phyloP scores from a whole-genome alignment of 2,329 filamentous ascomycete species.

The Penicillium sp. region DNA sequence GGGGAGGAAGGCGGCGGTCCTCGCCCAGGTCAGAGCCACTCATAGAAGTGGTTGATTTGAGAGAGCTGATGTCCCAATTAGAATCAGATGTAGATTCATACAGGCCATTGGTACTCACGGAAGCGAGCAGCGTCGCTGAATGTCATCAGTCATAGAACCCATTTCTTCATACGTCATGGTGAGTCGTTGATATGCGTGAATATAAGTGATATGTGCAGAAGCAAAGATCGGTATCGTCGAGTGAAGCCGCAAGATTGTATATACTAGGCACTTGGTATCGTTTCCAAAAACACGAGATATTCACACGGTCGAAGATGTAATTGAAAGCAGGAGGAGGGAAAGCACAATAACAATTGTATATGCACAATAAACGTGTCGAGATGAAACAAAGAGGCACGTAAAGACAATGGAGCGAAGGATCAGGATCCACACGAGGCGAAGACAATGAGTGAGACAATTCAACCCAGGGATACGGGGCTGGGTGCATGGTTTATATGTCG shows the following conservation, averaged over 20 bases:
- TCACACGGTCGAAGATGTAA: conserved; percentile 5
- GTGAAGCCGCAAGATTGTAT: conserved; percentile 14
- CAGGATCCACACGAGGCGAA: conserved; percentile 26
- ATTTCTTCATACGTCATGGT: conserved; percentile 35
- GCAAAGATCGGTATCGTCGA: conserved; percentile 1
- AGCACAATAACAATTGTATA: conserved; percentile 19
- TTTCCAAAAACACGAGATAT: conserved; percentile 4
- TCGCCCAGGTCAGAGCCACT: conserved; percentile 31
- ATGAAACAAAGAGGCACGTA: conserved; percentile 12
- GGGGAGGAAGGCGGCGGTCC: conserved; percentile 38
- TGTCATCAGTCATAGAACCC: conserved; percentile 28
- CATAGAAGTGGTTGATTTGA: conserved; percentile 20
- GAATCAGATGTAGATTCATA: not conserved
- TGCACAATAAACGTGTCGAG: conserved; percentile 17
- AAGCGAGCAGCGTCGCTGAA: conserved; percentile 34
- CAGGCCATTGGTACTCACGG: conserved; percentile 30
- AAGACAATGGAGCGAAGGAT: conserved; percentile 22
- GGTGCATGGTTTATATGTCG: conserved; percentile 38
- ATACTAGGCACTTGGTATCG: conserved; percentile 4
- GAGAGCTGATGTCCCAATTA: conserved; percentile 10
- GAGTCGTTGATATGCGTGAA: conserved; percentile 10
- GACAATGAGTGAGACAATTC: conserved; percentile 25
- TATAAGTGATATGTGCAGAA: conserved; percentile 12
- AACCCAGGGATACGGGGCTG: conserved; percentile 24
- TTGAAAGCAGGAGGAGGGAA: not conserved